Base-by-base conservation (phyloP, 2,329 filamentous ascomycete genomes). In the Colletotrichum godetiae region DNA sequence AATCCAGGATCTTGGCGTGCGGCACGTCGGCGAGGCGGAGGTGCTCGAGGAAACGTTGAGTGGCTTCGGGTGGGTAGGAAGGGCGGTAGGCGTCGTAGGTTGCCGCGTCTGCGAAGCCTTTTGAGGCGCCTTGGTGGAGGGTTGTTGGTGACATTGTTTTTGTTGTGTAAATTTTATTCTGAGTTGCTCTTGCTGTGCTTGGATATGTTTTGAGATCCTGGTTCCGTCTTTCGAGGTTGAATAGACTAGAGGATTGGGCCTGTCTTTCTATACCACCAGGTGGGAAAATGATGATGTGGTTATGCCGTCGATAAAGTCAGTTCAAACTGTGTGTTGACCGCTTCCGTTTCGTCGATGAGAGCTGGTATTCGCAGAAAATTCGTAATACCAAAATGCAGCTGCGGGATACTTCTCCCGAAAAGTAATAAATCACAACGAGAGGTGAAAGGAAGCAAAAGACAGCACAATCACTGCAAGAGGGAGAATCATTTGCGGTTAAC, bases 41-140 rank as follows among this genome's bases (percentile, higher is more conserved):
- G 61, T 86, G 84, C 19, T 79, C 76, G 4, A 95, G 86, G 22
- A 95, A 87, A 46, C 83, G 81, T 24, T 89, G 83, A 15, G 93
- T 88, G 5, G 90, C 89, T 68, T 87, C 85, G 1, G 85, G 76
- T 1, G 90, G 87, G 80, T 94, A 95, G 0, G 90, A 89, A 1
- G 93, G 93, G 15, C 93, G 89, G 79, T 94, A 86, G 52, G 87
- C 81, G 79, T 95, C 92, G 80, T 95, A 95, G 27, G 86, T 84
- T 2, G 85, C 79, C 22, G 92, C 92, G 75, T 93, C 86, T 75
- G 88, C 84, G 81, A 94, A 95, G 68, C 92, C 92, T 64, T 92
- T 86, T 6, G 80, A 78, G 58, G 85, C 85, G 63, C 77, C 77
- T 35, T 79, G 83, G 88, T 93, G 80, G 88, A 94, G 76, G 80